These are phyloP conservation scores for Cyclotella distinguenda DNA, from an alignment of 108 stramenopile species.

Conservation along the genomic window DNA sequence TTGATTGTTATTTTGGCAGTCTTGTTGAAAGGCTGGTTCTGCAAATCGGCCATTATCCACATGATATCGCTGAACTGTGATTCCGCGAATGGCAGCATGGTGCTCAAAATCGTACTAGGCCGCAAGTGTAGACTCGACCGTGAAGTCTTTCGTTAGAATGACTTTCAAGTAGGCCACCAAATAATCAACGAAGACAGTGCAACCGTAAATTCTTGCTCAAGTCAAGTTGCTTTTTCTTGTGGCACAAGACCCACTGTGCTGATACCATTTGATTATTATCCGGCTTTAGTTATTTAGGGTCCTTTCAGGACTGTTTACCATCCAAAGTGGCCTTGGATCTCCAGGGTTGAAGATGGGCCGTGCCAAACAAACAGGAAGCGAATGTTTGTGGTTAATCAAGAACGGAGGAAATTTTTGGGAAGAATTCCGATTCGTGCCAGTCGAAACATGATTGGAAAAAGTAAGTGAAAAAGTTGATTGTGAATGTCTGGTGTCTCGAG, in stretches of 20 bases:
- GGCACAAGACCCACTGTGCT: constrained; percentile 47
- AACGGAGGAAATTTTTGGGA: constrained; percentile 1
- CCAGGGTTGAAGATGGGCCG: neutral
- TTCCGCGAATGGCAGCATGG: neutral
- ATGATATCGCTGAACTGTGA: constrained; percentile 10
- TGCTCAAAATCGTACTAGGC: constrained; percentile 55
- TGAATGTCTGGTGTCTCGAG: neutral
- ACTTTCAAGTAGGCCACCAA: constrained; percentile 21
- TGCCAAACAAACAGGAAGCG: constrained; percentile 1
- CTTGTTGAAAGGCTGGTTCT: constrained; percentile 8
- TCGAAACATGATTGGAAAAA: constrained; percentile 7
- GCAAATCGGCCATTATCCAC: constrained; percentile 21
- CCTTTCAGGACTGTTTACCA: neutral
- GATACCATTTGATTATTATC: constrained; percentile 48
- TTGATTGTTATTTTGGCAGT: neutral
- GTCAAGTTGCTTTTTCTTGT: constrained; percentile 42
- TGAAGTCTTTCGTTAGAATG: constrained; percentile 25
- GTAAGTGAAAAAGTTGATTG: constrained; percentile 7
- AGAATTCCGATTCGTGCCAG: constrained; percentile 3
- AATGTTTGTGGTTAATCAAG: neutral
- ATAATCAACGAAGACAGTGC: constrained; percentile 60
- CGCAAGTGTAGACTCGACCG: constrained; percentile 32
- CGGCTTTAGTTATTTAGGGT: constrained; percentile 21
- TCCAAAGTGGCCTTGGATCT: neutral
- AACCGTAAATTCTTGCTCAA: constrained; percentile 26